Conservation (phyloP, 306 rosid species). For the Cucurbita pepo region DNA sequence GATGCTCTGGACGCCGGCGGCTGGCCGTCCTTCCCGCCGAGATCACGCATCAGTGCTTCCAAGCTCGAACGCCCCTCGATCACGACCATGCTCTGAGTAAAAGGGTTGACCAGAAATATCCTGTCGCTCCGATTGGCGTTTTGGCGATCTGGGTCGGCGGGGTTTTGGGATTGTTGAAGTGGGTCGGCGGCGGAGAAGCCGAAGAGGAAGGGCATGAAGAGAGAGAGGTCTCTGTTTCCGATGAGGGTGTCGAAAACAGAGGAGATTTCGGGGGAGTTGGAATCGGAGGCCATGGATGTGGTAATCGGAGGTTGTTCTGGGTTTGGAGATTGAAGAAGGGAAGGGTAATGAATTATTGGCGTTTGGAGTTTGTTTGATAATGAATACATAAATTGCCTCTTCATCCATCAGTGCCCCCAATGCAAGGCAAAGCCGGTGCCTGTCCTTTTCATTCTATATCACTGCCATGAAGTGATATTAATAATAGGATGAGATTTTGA, state of each 20-base stretch:
- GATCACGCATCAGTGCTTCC: slow-evolving; percentile 28
- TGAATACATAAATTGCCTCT: no score
- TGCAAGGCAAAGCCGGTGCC: no score
- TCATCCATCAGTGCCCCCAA: no score
- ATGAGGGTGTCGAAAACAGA: slow-evolving; percentile 27
- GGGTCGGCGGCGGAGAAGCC: slow-evolving; percentile 20
- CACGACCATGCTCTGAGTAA: slow-evolving; percentile 39
- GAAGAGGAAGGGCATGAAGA: slow-evolving; percentile 40
- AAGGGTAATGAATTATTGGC: no score
- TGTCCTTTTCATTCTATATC: no score
- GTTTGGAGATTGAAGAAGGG: background rate
- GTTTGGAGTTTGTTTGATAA: no score
- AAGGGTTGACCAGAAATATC: slow-evolving; percentile 47
- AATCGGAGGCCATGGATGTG: slow-evolving; percentile 44
- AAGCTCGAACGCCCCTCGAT: slow-evolving; percentile 40
- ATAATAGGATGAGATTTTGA: no score
- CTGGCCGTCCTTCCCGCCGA: slow-evolving; percentile 28
- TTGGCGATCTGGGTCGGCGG: background rate
- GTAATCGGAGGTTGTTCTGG: background rate
- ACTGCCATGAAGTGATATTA: no score
- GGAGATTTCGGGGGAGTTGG: slow-evolving; percentile 17
- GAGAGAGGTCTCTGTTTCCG: slow-evolving; percentile 31
- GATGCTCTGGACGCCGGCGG: slow-evolving; percentile 75
- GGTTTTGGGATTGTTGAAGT: background rate
- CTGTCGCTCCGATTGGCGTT: slow-evolving; percentile 8